Base-by-base conservation (phyloP, 345 rosid genomes). In the Corchorus olitorius region DNA sequence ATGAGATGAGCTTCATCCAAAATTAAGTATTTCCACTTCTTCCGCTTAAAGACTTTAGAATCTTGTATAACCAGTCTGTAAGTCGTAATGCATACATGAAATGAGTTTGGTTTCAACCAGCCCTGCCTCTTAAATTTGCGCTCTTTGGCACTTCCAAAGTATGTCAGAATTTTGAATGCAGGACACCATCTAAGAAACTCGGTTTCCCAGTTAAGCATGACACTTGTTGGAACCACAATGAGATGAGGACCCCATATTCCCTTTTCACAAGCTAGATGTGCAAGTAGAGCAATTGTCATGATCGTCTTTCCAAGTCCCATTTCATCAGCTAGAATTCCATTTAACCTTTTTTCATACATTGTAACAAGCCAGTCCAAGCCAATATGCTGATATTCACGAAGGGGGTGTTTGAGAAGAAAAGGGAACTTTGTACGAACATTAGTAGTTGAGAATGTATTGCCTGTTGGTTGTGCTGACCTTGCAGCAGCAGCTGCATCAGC, bases 161-260 rank as follows among this genome's bases (percentile, higher is more conserved):
- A 97, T 63, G 99, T 97, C 70, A 97, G 91, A 76, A 97, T 97
- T 87, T 97, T 97, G 80, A 97, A 94, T 65, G 99, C 99, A 80
- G 99, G 99, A 86, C 97, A 92, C 99, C 99, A 97, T 81, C 93
- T 97, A 79, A 97, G 95, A 88, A 97, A 97, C 81, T 97, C 99
- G 75, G 99, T 97, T 90, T 97, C 99, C 99, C 99, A 97, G 81
- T 97, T 97, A 72, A 97, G 98, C 99, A 97, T 94, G 77, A 97
- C 99, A 89, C 98, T 97, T 52, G 99, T 97, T 61, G 99, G 99
- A 86, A 97, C 99, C 79, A 97, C 97, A 74, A 97, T 97, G 55
- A 97, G 93, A 89, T 97, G 99, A 58, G 99, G 99, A 75, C 99
- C 99, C 99, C 99, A 97, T 83, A 94, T 94, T 70, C 99, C 99